phyloP scores from a whole-genome alignment of 2,329 filamentous ascomycete genomes.

The Sarocladium strictum region DNA sequence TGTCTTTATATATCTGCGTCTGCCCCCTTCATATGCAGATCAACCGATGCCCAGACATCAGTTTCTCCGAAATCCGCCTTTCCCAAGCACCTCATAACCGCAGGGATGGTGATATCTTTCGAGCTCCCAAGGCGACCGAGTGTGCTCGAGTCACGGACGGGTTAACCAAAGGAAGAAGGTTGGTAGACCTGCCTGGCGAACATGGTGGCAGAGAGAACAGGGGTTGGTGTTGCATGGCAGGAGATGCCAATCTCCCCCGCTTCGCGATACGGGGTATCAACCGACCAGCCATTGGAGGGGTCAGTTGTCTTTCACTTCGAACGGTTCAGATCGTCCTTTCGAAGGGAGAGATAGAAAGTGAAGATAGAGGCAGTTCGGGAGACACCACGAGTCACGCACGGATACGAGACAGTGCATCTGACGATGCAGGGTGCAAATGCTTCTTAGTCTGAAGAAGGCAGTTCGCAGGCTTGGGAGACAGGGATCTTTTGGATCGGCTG shows the following conservation, averaged over 20 bases:
- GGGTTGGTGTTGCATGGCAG: neutral
- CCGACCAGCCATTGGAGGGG: neutral
- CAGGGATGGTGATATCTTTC: neutral
- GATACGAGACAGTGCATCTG: neutral
- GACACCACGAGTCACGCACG: neutral
- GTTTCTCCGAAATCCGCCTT: too few relatives aligned
- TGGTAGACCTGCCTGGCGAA: neutral
- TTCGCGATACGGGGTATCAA: constrained; percentile 1
- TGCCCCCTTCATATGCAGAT: too few relatives aligned
- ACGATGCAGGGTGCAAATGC: neutral
- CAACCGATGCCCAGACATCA: too few relatives aligned
- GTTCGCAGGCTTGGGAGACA: neutral
- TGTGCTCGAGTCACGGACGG: neutral
- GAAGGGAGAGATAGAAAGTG: neutral
- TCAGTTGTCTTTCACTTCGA: too few relatives aligned
- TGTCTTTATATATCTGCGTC: neutral
- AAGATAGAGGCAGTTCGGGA: neutral
- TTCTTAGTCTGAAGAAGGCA: neutral
- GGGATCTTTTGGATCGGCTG: neutral
- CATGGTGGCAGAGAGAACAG: neutral
- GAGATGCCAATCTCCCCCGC: neutral
- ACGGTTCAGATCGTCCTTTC: too few relatives aligned
- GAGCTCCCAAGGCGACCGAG: neutral
- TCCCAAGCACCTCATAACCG: neutral
- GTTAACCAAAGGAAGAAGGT: constrained; percentile 7